These are phyloP conservation scores for Mycena epipterygia DNA, from an alignment of 768 basidiomycete species.

Conservation along the genomic window DNA sequence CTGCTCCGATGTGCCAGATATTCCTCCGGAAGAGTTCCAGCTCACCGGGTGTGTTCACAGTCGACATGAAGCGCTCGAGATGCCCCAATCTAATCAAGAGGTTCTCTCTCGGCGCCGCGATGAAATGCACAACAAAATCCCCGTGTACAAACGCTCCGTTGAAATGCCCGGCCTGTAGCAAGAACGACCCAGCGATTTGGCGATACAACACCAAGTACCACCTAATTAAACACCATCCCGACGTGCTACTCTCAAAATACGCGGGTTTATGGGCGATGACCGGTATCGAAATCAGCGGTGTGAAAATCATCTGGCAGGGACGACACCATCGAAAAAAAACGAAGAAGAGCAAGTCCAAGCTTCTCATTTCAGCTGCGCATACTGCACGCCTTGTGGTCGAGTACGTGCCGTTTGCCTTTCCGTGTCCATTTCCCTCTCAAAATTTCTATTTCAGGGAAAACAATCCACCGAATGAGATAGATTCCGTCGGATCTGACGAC, in stretches of 20 bases:
- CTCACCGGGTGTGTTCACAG: not conserved
- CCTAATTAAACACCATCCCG: not conserved
- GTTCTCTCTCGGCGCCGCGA: too few species aligned
- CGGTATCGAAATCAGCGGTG: too few species aligned
- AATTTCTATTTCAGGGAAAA: too few species aligned
- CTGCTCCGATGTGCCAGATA: constrained; percentile 2
- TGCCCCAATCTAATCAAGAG: not conserved
- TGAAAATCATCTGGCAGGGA: too few species aligned
- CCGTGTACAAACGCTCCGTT: not conserved
- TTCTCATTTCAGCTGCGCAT: too few species aligned
- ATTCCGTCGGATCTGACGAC: too few species aligned
- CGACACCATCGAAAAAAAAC: too few species aligned
- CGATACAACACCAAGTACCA: constrained; percentile 3
- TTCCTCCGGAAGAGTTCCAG: not conserved
- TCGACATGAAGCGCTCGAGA: not conserved
- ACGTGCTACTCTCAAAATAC: not conserved
- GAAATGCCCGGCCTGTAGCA: not conserved
- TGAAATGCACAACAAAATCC: not conserved
- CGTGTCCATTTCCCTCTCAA: too few species aligned
- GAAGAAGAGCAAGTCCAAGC: too few species aligned
- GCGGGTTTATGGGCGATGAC: not conserved
- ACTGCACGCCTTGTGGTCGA: too few species aligned
- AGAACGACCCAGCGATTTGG: not conserved
- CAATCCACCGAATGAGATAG: too few species aligned
- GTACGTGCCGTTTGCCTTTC: too few species aligned